Conservation (phyloP, 257 asterid genomes). For the Fraxinus anomala region DNA sequence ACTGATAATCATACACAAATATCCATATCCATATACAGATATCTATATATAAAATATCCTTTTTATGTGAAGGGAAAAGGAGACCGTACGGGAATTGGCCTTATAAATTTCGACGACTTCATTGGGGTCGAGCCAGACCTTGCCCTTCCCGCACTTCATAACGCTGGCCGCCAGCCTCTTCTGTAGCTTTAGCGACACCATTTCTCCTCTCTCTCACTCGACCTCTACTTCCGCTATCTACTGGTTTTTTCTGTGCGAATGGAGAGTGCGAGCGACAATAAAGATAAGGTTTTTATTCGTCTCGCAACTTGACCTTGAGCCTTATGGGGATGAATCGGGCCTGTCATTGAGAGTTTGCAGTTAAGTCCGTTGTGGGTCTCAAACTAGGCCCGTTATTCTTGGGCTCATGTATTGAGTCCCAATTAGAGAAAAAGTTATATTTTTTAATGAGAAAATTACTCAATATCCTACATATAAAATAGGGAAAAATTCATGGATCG, state of each 20-base stretch:
- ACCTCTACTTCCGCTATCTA: neutral
- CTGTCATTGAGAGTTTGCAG: too few species aligned
- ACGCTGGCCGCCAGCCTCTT: slow-evolving; percentile 27
- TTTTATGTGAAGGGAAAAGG: neutral
- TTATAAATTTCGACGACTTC: slow-evolving; percentile 21
- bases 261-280: neutral
- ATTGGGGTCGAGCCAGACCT: slow-evolving; percentile 30
- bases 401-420: too few species aligned
- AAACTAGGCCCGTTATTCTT: too few species aligned
- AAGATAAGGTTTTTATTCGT: neutral
- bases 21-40: neutral
- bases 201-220: slow-evolving; percentile 1
- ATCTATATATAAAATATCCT: neutral
- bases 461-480: too few species aligned
- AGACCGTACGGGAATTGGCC: slow-evolving; percentile 21
- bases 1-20: neutral
- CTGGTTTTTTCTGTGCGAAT: neutral
- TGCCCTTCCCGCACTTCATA: slow-evolving; percentile 28
- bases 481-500: too few species aligned
- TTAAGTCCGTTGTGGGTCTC: too few species aligned
- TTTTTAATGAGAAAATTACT: too few species aligned
- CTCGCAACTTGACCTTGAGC: neutral
- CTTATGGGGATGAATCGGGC: too few species aligned
- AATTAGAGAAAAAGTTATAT: too few species aligned
- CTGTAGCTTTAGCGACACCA: slow-evolving; percentile 29